phyloP scores from a whole-genome alignment of 805 yeast species.

The Barnettozyma botsteinii region DNA sequence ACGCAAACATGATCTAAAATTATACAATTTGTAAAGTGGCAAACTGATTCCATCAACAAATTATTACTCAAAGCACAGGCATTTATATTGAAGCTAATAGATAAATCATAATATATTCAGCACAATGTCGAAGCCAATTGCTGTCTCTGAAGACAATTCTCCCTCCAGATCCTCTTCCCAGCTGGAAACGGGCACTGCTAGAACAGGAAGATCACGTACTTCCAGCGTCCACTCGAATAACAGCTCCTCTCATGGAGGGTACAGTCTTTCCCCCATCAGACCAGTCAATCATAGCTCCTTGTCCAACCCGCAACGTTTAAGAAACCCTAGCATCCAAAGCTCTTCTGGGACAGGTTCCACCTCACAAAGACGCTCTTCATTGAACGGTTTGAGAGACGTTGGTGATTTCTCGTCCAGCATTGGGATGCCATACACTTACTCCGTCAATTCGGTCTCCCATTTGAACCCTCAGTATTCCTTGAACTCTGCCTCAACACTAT shows the following conservation, averaged over 20 bases:
- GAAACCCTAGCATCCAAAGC: constrained; percentile 6
- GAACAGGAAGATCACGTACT: constrained; percentile 8
- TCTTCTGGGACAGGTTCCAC: not conserved
- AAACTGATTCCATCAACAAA: no score
- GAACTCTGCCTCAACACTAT: not conserved
- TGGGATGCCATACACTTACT: constrained; percentile 19
- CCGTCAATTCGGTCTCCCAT: not conserved
- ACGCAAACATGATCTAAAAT: no score
- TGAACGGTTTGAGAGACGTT: constrained; percentile 13
- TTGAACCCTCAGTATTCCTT: constrained; percentile 3
- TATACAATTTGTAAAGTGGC: no score
- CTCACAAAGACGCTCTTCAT: constrained; percentile 17
- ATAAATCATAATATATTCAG: no score
- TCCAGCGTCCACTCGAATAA: not conserved
- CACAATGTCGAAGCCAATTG: no score
- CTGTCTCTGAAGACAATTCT: no score
- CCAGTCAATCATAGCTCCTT: constrained; percentile 1
- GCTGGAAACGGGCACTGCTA: no score
- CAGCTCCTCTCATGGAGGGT: constrained; percentile 1
- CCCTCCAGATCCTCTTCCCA: no score
- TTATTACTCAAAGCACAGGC: no score
- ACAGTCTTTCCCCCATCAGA: constrained; percentile 19
- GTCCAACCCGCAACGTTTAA: constrained; percentile 7
- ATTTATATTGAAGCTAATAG: no score
- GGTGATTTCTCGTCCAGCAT: constrained; percentile 16